Percentiles rank a stretch among this genome's conserved stretches.
Evolutionary conservation across 1,284 basidiomycete species (phyloP).

Genomic region (Marasmius oreades): DNA sequence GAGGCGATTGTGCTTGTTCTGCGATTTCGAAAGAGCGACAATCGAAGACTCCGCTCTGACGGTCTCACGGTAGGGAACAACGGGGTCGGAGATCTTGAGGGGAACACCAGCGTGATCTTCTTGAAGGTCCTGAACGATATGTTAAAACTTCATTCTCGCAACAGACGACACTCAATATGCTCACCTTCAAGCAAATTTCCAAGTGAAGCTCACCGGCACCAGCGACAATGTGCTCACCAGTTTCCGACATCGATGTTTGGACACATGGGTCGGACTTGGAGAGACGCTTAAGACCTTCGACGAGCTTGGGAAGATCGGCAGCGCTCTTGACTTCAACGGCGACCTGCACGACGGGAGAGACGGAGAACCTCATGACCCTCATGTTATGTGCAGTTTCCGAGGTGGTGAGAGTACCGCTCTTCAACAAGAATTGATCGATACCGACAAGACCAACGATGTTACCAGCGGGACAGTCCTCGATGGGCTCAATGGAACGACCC

Average conservation of each 20-base stretch:
- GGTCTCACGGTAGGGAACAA: slow-evolving; percentile 98
- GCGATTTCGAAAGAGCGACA: slow-evolving; percentile 97
- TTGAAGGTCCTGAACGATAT: slow-evolving; percentile 78
- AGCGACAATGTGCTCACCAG: slow-evolving; percentile 98
- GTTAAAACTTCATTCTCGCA: not conserved
- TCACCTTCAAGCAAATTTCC: slow-evolving; percentile 98
- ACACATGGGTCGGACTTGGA: slow-evolving; percentile 99
- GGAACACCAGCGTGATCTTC: slow-evolving; percentile 99
- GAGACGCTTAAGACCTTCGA: slow-evolving; percentile 99
- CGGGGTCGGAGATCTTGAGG: slow-evolving; percentile 98
- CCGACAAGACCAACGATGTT: slow-evolving; percentile 99
- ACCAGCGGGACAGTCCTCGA: slow-evolving; percentile 98
- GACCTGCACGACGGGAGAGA: slow-evolving; percentile 99
- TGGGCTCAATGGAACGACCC: slow-evolving; percentile 98
- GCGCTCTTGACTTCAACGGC: slow-evolving; percentile 99
- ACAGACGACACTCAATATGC: slow-evolving; percentile 4
- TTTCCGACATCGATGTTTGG: slow-evolving; percentile 91
- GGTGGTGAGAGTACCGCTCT: slow-evolving; percentile 96
- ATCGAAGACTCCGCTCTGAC: slow-evolving; percentile 96
- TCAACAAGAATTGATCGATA: slow-evolving; percentile 99
- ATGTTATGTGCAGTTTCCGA: slow-evolving; percentile 99
- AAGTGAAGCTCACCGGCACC: slow-evolving; percentile 99
- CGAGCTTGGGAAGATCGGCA: slow-evolving; percentile 97
- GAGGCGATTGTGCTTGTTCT: slow-evolving; percentile 99
- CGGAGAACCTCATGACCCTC: slow-evolving; percentile 99